These are phyloP conservation scores for Penicillium steckii DNA, from an alignment of 495 filamentous ascomycete genomes.

Conservation along the genomic window DNA sequence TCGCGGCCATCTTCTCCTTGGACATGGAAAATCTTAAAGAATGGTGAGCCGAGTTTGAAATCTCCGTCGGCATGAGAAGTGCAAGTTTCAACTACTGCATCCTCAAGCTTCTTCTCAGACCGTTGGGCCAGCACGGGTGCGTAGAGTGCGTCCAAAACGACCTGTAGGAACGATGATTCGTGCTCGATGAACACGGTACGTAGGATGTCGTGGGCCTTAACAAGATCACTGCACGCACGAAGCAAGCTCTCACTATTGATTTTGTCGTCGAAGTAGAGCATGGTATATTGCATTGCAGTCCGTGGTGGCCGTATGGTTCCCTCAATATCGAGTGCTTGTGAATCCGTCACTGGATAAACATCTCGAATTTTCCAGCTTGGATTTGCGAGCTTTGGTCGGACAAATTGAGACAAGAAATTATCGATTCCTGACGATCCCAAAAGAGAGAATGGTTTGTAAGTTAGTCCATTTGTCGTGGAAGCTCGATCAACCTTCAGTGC, in stretches of 20 bases:
- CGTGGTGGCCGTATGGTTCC: constrained; percentile 50
- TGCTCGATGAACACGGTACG: constrained; percentile 63
- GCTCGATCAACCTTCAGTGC: constrained; percentile 26
- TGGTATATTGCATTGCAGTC: constrained; percentile 44
- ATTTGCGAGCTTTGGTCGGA: constrained; percentile 31
- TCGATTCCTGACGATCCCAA: constrained; percentile 32
- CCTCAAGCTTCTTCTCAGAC: constrained; percentile 36
- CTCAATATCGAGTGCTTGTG: constrained; percentile 48
- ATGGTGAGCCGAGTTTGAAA: constrained; percentile 54
- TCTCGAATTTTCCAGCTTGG: constrained; percentile 33
- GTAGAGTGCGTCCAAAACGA: constrained; percentile 48
- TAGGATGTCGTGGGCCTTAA: constrained; percentile 58
- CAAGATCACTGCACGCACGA: constrained; percentile 37
- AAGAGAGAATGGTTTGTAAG: constrained; percentile 36
- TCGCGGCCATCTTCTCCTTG: constrained; percentile 34
- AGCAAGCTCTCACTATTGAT: constrained; percentile 32
- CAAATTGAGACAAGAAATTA: constrained; percentile 20
- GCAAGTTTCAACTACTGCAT: constrained; percentile 42
- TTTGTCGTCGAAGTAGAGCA: constrained; percentile 34
- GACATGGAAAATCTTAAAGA: constrained; percentile 53
- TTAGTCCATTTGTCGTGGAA: constrained; percentile 7
- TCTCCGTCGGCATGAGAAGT: constrained; percentile 35
- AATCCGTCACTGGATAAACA: constrained; percentile 32
- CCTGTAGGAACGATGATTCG: constrained; percentile 45
- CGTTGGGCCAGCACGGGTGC: constrained; percentile 27